These are phyloP conservation scores for Ceratocystis smalleyi DNA, from an alignment of 2,329 filamentous ascomycete species.

Conservation along the genomic window DNA sequence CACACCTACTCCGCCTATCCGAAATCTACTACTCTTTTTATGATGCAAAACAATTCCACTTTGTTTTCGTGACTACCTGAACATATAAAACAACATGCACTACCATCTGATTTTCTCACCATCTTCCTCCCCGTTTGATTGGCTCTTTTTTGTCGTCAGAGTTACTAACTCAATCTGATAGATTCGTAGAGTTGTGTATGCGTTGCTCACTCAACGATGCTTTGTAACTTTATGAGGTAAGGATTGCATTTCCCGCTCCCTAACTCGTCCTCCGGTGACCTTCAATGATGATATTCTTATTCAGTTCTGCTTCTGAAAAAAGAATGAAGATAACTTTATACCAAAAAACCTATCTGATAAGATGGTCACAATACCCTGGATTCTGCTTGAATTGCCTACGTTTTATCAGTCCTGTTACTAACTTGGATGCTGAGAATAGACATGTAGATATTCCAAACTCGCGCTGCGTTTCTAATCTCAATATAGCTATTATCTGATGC, in stretches of 20 bases:
- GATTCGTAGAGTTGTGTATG: not conserved
- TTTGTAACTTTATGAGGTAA: not conserved
- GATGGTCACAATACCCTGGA: not conserved
- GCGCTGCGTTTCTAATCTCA: not conserved
- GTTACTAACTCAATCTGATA: not conserved
- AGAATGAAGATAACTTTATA: slow-evolving; percentile 45
- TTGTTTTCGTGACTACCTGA: slow-evolving; percentile 23
- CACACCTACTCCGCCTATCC: no score
- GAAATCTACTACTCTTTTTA: not conserved
- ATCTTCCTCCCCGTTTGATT: not conserved
- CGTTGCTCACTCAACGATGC: not conserved
- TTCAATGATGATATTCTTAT: slow-evolving; percentile 49
- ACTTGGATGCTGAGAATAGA: not conserved
- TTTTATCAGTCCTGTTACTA: not conserved
- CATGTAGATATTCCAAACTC: no score
- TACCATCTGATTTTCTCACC: slow-evolving; percentile 48
- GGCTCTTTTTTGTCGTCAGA: not conserved
- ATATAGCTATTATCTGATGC: not conserved
- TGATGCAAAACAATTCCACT: slow-evolving; percentile 17
- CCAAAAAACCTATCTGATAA: slow-evolving; percentile 30
- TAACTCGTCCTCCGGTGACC: not conserved
- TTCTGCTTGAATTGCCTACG: not conserved
- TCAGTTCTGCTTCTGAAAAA: slow-evolving; percentile 64
- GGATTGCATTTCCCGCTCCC: not conserved
- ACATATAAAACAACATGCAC: slow-evolving; percentile 48